Evolutionary conservation across 73 alveolate genomes (phyloP).

Genomic region (Paramecium bursaria): DNA sequence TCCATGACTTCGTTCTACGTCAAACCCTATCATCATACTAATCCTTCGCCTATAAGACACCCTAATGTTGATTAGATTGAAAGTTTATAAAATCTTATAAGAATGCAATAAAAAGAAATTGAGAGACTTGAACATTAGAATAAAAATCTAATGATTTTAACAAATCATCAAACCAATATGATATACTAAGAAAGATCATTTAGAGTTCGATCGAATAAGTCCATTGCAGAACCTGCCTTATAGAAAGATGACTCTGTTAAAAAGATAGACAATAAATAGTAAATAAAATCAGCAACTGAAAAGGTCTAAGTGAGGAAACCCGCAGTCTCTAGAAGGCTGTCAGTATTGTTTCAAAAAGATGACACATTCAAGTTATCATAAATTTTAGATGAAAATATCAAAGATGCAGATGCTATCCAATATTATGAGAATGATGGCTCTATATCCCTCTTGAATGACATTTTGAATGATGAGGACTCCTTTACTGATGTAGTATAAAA

Average conservation of each 20-base stretch:
- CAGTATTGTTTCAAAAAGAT: constrained; percentile 18
- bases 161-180: constrained; percentile 25
- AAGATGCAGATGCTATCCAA: constrained; percentile 6
- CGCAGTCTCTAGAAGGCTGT: constrained; percentile 9
- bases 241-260: too few species aligned
- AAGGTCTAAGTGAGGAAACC: constrained; percentile 7
- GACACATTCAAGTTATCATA: constrained; percentile 25
- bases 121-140: constrained; percentile 57
- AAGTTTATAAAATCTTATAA: not conserved
- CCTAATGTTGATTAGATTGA: not conserved
- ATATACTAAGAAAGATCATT: constrained; percentile 30
- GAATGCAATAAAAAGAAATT: constrained; percentile 49
- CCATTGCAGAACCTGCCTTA: constrained; percentile 22
- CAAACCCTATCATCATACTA: not conserved
- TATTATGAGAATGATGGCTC: constrained; percentile 52
- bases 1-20: not conserved
- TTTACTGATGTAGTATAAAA: constrained; percentile 30
- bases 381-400: not conserved
- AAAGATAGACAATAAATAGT: too few species aligned
- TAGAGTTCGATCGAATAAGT: constrained; percentile 14
- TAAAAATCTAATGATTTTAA: constrained; percentile 13
- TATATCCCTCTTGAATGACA: constrained; percentile 17
- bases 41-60: not conserved
- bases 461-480: constrained; percentile 47
- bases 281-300: too few species aligned